phyloP scores from a whole-genome alignment of 2,329 filamentous ascomycete genomes.

The Tolypocladium nubicola region DNA sequence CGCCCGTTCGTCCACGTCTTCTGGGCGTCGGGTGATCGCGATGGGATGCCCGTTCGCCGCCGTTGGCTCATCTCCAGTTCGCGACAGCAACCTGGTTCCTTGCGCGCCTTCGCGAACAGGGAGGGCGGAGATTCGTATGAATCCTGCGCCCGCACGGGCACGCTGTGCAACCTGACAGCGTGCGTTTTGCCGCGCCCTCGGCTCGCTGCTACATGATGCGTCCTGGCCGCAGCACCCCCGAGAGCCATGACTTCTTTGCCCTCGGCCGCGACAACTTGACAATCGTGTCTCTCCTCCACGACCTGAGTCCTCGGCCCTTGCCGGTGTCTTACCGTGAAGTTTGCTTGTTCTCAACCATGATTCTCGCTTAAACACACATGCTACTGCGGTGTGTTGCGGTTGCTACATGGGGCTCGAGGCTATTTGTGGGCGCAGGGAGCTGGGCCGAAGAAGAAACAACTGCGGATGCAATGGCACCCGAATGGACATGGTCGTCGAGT shows the following conservation, averaged over 20 bases:
- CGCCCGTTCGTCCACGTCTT: background rate
- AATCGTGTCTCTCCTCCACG: background rate
- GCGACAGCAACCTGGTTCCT: background rate
- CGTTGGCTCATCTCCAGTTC: background rate
- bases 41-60: background rate
- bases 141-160: background rate
- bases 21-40: background rate
- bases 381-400: background rate
- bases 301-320: background rate
- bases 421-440: background rate
- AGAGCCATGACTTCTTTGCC: background rate
- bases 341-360: background rate
- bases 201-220: background rate
- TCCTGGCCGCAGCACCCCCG: background rate
- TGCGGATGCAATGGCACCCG: background rate
- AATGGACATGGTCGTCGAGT: no score
- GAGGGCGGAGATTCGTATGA: background rate
- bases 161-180: background rate
- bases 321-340: background rate
- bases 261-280: background rate
- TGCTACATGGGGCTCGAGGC: background rate
- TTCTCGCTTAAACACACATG: background rate
- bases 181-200: background rate
- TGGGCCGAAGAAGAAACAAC: background rate
- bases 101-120: background rate